Base-by-base conservation (phyloP, 2,329 filamentous ascomycete genomes). In the Arthrobotrys entomopaga region DNA sequence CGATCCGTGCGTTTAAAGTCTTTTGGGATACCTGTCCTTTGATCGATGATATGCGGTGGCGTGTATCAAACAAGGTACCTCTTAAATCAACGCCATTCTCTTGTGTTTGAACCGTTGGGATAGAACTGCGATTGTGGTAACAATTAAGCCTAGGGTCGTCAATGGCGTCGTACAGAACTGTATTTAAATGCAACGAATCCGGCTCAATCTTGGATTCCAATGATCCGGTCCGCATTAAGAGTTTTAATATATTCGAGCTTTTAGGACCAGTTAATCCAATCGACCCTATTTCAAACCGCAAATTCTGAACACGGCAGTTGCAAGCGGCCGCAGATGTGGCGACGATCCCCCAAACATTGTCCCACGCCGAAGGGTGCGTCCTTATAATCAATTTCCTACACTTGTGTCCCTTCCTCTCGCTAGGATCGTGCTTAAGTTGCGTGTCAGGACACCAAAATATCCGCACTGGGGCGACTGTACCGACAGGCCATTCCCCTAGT, bases 351-450 rank as follows among this genome's bases (percentile, higher is more conserved):
- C 91, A 93, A 0, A 89, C 81, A 77, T 91, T 86, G 1, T 88
- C 82, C 78, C 92, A 94, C 5, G 90, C 90, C 19, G 93, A 90
- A 1, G 95, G 95, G 80, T 98, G 94, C 0, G 94, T 83, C 64
- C 93, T 86, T 59, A 97, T 81, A 65, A 94, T 88, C 0, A 91
- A 80, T 75, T 85, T 86, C 48, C 79, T 77, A 42, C 60, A 60
- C 15, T 85, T 84, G 7, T 65, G 58, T 84, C 83, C 78, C 83
- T 85, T 20, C 79, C 71, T 67, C 81, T 80, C 82, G 81, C 78
- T 75, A 76, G 65, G 63, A 52, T 79, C 65, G 4, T 15, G 6
- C 4, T 19, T 40, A 22, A 22, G 34, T 48, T 15, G 7, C 11
- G 16, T 20, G 73, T 76, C 78, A 0, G 87, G 85, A 80, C 89